phyloP scores from a whole-genome alignment of 805 yeast species.

The Wickerhamiella lipophila region DNA sequence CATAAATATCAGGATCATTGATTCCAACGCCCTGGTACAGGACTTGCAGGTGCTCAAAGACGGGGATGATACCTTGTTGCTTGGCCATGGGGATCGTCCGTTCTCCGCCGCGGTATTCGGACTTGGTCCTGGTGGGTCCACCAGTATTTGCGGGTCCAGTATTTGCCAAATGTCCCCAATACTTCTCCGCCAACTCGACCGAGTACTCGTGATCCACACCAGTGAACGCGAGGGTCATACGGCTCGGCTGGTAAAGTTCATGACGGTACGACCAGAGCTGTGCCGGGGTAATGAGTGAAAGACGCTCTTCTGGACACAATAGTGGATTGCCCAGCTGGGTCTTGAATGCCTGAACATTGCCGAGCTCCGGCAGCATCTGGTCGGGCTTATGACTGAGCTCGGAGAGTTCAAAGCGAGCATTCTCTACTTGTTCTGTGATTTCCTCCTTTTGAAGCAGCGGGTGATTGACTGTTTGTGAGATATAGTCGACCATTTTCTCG shows the following conservation, averaged over 20 bases:
- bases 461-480: constrained; percentile 62
- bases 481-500: constrained; percentile 59
- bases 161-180: constrained; percentile 49
- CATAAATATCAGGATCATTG: constrained; percentile 74
- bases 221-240: constrained; percentile 72
- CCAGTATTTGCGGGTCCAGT: too few species aligned
- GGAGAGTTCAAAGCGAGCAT: constrained; percentile 68
- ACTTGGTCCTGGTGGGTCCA: constrained; percentile 24
- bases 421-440: constrained; percentile 53
- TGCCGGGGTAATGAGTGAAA: constrained; percentile 41
- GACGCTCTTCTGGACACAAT: constrained; percentile 60
- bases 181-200: constrained; percentile 43
- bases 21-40: constrained; percentile 83
- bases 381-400: constrained; percentile 80
- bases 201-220: constrained; percentile 71
- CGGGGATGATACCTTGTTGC: constrained; percentile 57
- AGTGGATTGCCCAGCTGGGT: constrained; percentile 78
- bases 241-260: constrained; percentile 61
- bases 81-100: constrained; percentile 39
- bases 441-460: constrained; percentile 63
- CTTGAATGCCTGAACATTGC: constrained; percentile 71
- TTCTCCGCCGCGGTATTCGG: constrained; percentile 51
- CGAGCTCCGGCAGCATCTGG: constrained; percentile 72
- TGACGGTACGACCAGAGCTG: constrained; percentile 49
- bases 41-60: constrained; percentile 70